These are phyloP conservation scores for Corchorus capsularis DNA, from an alignment of 345 rosid species.

Conservation along the genomic window DNA sequence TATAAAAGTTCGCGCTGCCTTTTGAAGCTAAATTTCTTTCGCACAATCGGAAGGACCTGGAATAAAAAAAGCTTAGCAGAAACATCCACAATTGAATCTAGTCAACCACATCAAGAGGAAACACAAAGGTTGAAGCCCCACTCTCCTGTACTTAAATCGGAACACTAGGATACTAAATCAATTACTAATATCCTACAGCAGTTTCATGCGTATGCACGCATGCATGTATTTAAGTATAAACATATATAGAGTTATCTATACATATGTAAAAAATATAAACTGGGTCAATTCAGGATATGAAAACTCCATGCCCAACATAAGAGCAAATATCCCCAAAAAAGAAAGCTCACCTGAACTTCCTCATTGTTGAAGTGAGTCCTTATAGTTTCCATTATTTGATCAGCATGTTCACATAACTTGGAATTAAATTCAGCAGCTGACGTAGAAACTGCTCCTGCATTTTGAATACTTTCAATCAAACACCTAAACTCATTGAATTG, in stretches of 20 bases:
- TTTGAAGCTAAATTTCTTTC: slow-evolving; percentile 67
- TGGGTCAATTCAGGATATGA: neutral
- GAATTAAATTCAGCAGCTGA: slow-evolving; percentile 72
- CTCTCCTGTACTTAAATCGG: slow-evolving; percentile 1
- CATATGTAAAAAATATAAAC: neutral
- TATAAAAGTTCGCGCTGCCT: slow-evolving; percentile 80
- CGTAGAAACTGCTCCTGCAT: slow-evolving; percentile 68
- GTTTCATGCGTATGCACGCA: neutral
- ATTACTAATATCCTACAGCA: neutral
- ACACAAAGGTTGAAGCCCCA: slow-evolving; percentile 12
- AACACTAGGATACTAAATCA: slow-evolving; percentile 11
- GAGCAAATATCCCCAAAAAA: slow-evolving; percentile 12
- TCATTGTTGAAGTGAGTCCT: slow-evolving; percentile 72
- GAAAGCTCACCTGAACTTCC: slow-evolving; percentile 75
- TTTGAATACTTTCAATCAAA: slow-evolving; percentile 78
- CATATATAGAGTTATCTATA: neutral
- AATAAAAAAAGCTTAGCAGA: slow-evolving; percentile 31
- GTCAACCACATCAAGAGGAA: neutral
- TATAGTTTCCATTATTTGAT: slow-evolving; percentile 81
- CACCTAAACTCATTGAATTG: slow-evolving; percentile 73
- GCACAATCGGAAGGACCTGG: slow-evolving; percentile 89
- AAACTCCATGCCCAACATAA: slow-evolving; percentile 9
- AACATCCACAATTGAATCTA: neutral
- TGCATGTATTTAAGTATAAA: neutral
- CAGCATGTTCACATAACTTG: slow-evolving; percentile 80